Base-by-base conservation (phyloP, 768 basidiomycete species). In the Leucosporidium scottii region DNA sequence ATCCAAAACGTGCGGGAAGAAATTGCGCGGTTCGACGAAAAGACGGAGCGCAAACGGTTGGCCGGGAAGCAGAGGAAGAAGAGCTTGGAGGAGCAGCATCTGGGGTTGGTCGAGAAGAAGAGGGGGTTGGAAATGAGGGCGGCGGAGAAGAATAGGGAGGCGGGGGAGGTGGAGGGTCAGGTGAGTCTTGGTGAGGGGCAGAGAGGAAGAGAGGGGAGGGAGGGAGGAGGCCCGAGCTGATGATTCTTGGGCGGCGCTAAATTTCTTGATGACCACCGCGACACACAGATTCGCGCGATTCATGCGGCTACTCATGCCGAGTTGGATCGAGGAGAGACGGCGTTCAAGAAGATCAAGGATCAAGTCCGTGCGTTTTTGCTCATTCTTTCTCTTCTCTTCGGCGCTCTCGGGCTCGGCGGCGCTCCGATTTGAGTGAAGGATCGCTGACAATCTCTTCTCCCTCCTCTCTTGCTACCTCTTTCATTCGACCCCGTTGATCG, bases 251-350 rank as follows among this genome's bases (percentile, higher is more conserved):
- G n/a, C n/a, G n/a, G n/a, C n/a, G n/a, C n/a, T n/a, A n/a, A n/a
- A n/a, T n/a, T n/a, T n/a, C n/a, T n/a, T n/a, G n/a, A n/a, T n/a
- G n/a, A n/a, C n/a, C n/a, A n/a, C n/a, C n/a, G n/a, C n/a, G n/a
- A n/a, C n/a, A n/a, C n/a, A 27, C 67, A 72, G 71, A 72, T 72
- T 39, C 67, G 67, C 10, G 56, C 49, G 1, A 61, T 72, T 58
- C 64, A 66, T 34, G 30, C 34, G 4, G 63, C 57, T 18, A 31
- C 69, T 3, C 65, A 69, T 9, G 27, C 34, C 6, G 71, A 73
- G 59, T 66, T 73, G 36, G 68, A 73, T 13, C 63, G 62, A 20
- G 68, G 68, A 47, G 68, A 67, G 61, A 65, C 64, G 61, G 71
- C 65, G 10, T 73, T 56, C 68, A 69, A 67, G 51, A 63, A 64